Evolutionary conservation across 495 filamentous ascomycete genomes (phyloP), one percentile per base, ranked within the genome.

Genomic region (Xylaria longipes): DNA sequence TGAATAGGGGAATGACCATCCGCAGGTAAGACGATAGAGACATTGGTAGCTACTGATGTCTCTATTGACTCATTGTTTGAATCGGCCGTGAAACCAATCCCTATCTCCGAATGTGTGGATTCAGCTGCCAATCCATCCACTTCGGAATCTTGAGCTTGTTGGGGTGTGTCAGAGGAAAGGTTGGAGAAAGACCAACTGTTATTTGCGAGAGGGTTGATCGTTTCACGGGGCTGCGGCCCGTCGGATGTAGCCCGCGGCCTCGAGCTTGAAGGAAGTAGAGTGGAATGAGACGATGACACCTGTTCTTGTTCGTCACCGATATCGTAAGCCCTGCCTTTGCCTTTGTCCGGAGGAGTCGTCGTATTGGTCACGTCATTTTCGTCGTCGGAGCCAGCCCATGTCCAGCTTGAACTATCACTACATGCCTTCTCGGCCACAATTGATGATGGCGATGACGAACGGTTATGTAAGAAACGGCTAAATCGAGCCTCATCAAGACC

Each of bases 111-210:
- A 14, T 69, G 29, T 25, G 64, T 33, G 37, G 52, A 31, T 14
- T 25, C 8, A 56, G 14, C 50, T 35, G 8, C 31, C 5, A 31
- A 39, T 20, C 9, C 50, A 60, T 15, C 39, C 1, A 20, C 7
- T 20, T 66, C 48, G 6, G 35, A 6, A 25, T 29, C 35, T 57
- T 54, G 37, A 46, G 46, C 11, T 33, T 65, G 46, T 27, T 31
- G 3, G 52, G 37, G 22, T 12, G 43, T 20, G n/a, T 76, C 68
- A 31, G 72, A n/a, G 2, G 79, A 75, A 2, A 82, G 50, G 31
- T 79, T 69, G 2, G 74, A 74, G 60, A 85, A 86, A 0, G 80
- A 83, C 86, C 86, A 88, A 64, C 76, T 87, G 74, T 87, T 85
- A 69, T 84, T 84, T 1, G 80, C 84, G 48, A 87, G 70, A 1